Evolutionary conservation across 2,329 filamentous ascomycete species (phyloP).

Genomic region (Fonsecaea nubica): DNA sequence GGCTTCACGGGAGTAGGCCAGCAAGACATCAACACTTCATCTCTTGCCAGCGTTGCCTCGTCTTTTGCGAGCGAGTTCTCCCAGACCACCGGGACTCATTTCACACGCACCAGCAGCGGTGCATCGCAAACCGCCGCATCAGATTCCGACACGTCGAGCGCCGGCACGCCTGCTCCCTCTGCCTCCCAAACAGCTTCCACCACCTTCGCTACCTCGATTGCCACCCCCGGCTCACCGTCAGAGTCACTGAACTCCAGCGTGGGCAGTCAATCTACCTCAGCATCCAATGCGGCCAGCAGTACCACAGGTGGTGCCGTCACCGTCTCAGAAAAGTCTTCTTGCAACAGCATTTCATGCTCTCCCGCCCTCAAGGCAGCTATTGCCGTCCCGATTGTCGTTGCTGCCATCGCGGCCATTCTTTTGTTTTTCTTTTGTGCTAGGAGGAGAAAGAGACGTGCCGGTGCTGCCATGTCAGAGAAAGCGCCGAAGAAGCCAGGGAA

Average conservation of each 20-base stretch:
- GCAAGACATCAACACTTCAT: conserved; percentile 17
- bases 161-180: not conserved
- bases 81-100: conserved; percentile 7
- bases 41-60: conserved; percentile 21
- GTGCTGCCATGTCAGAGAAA: conserved; percentile 31
- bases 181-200: conserved; percentile 25
- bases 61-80: conserved; percentile 26
- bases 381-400: conserved; percentile 39
- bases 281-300: conserved; percentile 32
- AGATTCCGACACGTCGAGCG: not conserved
- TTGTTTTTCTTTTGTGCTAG: conserved; percentile 37
- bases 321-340: conserved; percentile 27
- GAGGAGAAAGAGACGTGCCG: conserved; percentile 30
- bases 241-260: conserved; percentile 5
- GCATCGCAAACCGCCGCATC: conserved; percentile 4
- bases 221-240: not conserved
- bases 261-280: conserved; percentile 18
- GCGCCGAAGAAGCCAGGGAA: conserved; percentile 33
- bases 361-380: conserved; percentile 38
- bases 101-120: not conserved
- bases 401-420: conserved; percentile 28
- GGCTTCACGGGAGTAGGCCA: conserved; percentile 23
- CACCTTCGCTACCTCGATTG: conserved; percentile 24
- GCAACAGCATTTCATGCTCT: conserved; percentile 37
- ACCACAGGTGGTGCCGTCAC: conserved; percentile 29